Evolutionary conservation across 805 yeast genomes (phyloP), one percentile per base, ranked within the genome.

Genomic region (Candida alai): DNA sequence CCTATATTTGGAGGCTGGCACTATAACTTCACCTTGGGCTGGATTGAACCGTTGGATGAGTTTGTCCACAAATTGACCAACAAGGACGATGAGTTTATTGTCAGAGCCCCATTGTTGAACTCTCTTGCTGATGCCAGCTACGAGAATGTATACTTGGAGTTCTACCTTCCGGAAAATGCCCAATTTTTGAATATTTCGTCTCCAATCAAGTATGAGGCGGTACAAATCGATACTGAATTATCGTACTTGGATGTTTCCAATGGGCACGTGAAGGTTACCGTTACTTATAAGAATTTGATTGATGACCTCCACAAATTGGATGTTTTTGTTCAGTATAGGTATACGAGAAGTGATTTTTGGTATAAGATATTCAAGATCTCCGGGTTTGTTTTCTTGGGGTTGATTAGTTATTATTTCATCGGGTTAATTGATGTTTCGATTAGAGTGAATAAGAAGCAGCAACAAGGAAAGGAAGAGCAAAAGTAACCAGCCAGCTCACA

Each of bases 1-100:
- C 98, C 98, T n/a, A 56, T 93, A 5, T 84, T 86, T 60, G 98
- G 98, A 31, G 94, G 89, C 27, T 93, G 98, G 98, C 73, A 80
- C 50, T 90, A 87, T 62, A 87, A 90, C 62, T 93, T 86, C 69
- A 93, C 97, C 15, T 60, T 90, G 47, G 97, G 97, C n/a, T 93
- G 96, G 96, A 76, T 80, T 32, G 74, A 77, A 43, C 62, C 68
- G 14, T 60, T 89, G 26, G 50, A 62, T 11, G 61, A 74, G 28
- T 80, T 71, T 45, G 65, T 84, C 34, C 77, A 62, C 46, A 49
- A 56, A 25, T 46, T 67, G 12, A 40, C 45, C 18, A 49, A 45
- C 14, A 62, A 64, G 8, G 61, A 60, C 12, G 78, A 74, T 39
- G 58, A 65, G 10, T 85, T 76, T 52, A 52, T 83, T 9, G 61